These are phyloP conservation scores for Saccharomyces hybrid DNA, from an alignment of 1,139 yeast genomes.

Conservation along the genomic window DNA sequence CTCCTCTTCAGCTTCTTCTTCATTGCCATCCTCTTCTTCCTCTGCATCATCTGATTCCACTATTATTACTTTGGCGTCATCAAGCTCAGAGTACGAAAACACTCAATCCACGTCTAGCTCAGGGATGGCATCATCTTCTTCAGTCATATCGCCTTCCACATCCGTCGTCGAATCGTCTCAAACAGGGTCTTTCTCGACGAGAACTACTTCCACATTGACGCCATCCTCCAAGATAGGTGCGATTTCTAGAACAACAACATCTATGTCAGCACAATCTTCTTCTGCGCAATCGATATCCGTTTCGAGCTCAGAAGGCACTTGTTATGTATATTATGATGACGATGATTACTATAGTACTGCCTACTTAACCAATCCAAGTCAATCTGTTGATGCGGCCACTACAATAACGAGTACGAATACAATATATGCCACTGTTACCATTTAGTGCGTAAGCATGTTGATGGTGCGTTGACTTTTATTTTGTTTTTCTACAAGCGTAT, in stretches of 20 bases:
- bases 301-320: constrained; percentile 17
- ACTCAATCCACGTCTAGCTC: neutral
- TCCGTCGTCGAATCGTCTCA: neutral
- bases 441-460: neutral
- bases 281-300: constrained; percentile 6
- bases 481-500: neutral
- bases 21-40: constrained; percentile 5
- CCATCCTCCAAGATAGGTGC: neutral
- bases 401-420: constrained; percentile 28
- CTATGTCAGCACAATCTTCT: constrained; percentile 5
- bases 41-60: constrained; percentile 7
- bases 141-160: neutral
- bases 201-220: constrained; percentile 1
- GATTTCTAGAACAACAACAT: constrained; percentile 6
- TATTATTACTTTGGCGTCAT: constrained; percentile 4
- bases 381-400: constrained; percentile 31
- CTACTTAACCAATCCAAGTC: constrained; percentile 23
- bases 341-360: constrained; percentile 28
- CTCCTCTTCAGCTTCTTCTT: constrained; percentile 3
- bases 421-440: constrained; percentile 17
- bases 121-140: neutral
- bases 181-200: constrained; percentile 3
- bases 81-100: neutral
- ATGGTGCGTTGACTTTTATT: neutral
- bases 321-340: constrained; percentile 22